Conservation (phyloP, 331 rosid genomes). For the Pyrus hybrid region DNA sequence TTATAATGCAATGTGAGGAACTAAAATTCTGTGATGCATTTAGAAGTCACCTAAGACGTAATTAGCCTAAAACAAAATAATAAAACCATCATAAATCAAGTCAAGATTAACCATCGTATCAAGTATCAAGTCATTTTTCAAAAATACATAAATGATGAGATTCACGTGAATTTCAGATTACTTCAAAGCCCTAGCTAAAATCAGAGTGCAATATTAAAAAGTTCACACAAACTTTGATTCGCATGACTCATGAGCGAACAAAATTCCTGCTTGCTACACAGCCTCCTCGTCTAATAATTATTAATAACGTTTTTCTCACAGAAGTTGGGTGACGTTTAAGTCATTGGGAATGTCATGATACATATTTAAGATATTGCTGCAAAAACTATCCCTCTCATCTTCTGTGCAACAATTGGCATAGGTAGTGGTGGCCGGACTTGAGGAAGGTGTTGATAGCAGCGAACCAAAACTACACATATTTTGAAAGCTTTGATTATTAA, state of each 20-base stretch:
- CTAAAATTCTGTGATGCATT: too few species aligned
- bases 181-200: neutral
- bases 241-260: too few species aligned
- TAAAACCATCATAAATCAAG: too few species aligned
- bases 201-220: neutral
- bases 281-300: neutral
- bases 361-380: conserved; percentile 29
- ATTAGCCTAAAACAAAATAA: too few species aligned
- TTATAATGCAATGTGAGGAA: too few species aligned
- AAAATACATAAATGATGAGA: neutral
- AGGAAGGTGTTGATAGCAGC: conserved; percentile 18
- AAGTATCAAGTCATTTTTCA: neutral
- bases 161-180: neutral
- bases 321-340: conserved; percentile 28
- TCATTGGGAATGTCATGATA: conserved; percentile 30
- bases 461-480: conserved; percentile 20
- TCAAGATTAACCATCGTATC: too few species aligned
- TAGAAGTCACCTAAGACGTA: too few species aligned
- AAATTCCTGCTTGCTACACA: neutral
- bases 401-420: conserved; percentile 34
- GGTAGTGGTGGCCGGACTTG: conserved; percentile 24
- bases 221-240: neutral
- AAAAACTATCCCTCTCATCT: conserved; percentile 41
- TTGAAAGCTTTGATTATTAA: neutral
- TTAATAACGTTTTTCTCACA: conserved; percentile 14